These are phyloP conservation scores for Quercus rubra DNA, from an alignment of 306 rosid genomes.

Conservation along the genomic window DNA sequence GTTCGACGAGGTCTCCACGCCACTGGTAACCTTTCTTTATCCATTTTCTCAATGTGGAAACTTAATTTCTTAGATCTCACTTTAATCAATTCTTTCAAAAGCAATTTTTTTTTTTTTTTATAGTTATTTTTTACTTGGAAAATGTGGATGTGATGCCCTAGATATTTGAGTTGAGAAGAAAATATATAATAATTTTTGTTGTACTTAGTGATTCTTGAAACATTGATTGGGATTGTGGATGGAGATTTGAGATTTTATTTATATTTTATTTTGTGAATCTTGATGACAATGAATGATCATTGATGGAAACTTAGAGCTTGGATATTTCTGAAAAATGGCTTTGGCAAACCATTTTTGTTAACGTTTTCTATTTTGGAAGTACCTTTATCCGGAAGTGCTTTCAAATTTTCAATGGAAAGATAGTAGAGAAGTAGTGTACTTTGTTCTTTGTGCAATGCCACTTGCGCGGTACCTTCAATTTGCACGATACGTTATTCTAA, in stretches of 20 bases:
- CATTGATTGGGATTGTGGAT: not conserved
- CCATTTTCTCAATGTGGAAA: not conserved
- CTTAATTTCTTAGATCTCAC: not conserved
- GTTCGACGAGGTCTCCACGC: constrained; percentile 49
- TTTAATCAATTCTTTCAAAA: not conserved
- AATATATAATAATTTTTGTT: not conserved
- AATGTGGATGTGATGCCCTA: not conserved
- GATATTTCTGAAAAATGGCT: not conserved
- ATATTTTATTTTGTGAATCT: not conserved
- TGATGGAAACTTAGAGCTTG: not conserved
- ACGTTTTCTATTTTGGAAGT: not conserved
- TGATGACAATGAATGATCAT: not conserved
- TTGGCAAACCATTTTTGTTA: not conserved
- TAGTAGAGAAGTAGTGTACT: too few relatives aligned
- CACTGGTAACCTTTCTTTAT: constrained; percentile 38
- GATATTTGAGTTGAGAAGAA: not conserved
- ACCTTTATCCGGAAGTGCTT: not conserved
- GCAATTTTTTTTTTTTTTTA: not conserved
- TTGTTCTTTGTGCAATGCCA: not conserved
- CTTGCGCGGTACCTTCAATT: not conserved
- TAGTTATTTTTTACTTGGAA: not conserved
- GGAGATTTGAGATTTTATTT: too few relatives aligned
- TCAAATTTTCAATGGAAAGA: not conserved
- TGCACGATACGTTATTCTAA: not conserved
- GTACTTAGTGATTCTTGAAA: not conserved